phyloP scores from a whole-genome alignment of 208 protist species.

The Porcisia hertigi region DNA sequence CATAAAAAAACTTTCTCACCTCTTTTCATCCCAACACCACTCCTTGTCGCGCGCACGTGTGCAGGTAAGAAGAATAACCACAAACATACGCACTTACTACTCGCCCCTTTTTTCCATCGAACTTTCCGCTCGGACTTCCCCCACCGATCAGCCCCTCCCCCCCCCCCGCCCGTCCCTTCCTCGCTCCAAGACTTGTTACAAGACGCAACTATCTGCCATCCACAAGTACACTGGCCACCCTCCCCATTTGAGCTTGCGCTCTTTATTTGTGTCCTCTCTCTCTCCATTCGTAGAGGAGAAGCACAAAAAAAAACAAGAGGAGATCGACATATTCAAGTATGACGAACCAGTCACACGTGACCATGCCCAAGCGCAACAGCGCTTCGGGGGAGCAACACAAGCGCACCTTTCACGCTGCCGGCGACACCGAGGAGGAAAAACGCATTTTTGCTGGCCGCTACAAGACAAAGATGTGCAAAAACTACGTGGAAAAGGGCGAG shows the following conservation, averaged over 20 bases:
- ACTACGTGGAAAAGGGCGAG: constrained; percentile 47
- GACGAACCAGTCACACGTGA: constrained; percentile 10
- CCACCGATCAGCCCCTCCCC: not conserved
- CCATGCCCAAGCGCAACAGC: constrained; percentile 1
- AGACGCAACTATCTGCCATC: not conserved
- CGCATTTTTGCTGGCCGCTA: constrained; percentile 31
- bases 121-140: not conserved
- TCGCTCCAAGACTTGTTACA: not conserved
- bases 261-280: not conserved
- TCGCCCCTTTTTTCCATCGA: not conserved
- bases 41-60: not conserved
- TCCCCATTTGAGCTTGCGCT: not conserved
- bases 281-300: too few relatives aligned
- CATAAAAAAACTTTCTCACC: not conserved
- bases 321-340: not conserved
- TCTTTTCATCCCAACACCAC: not conserved
- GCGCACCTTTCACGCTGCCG: constrained; percentile 5
- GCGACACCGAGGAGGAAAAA: constrained; percentile 19
- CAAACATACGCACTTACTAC: not conserved
- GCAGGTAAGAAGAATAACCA: constrained; percentile 3
- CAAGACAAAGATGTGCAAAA: constrained; percentile 81
- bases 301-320: constrained; percentile 5
- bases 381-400: constrained; percentile 15
- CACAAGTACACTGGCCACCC: too few relatives aligned
- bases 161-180: not conserved